phyloP scores from a whole-genome alignment of 1,284 basidiomycete species.

The Boletus sp. region DNA sequence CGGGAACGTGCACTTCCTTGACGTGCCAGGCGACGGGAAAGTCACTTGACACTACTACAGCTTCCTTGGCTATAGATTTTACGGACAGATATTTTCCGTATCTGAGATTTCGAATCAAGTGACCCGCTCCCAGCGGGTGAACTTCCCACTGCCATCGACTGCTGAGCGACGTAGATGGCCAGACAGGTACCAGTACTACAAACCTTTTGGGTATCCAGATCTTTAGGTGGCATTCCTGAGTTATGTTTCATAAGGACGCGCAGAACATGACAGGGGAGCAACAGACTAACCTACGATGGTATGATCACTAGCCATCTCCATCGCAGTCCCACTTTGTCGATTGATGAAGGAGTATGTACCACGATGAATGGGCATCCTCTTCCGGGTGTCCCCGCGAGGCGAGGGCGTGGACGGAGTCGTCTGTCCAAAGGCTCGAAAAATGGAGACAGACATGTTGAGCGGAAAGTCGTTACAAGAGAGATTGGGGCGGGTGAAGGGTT shows the following conservation, averaged over 20 bases:
- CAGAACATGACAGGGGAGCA: no score
- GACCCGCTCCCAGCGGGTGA: constrained; percentile 27
- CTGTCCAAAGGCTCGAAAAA: constrained; percentile 26
- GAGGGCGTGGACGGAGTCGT: constrained; percentile 7
- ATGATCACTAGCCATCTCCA: constrained; percentile 30
- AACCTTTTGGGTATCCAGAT: constrained; percentile 29
- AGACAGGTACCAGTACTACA: not conserved
- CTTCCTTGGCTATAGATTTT: constrained; percentile 18
- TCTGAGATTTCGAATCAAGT: constrained; percentile 33
- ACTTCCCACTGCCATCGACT: constrained; percentile 26
- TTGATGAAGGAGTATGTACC: constrained; percentile 32
- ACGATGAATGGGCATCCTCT: constrained; percentile 28
- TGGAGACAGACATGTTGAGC: constrained; percentile 21
- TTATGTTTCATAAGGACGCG: constrained; percentile 6
- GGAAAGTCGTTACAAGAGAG: constrained; percentile 1
- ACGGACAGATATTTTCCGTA: constrained; percentile 32
- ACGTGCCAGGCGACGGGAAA: constrained; percentile 31
- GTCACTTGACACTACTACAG: constrained; percentile 23
- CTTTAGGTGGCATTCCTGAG: constrained; percentile 30
- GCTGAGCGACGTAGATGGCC: not conserved
- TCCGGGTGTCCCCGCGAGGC: constrained; percentile 16
- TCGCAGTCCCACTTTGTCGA: constrained; percentile 33
- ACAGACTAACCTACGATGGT: constrained; percentile 21
- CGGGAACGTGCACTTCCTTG: constrained; percentile 22
- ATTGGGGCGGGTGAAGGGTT: not conserved